Evolutionary conservation across 768 basidiomycete species (phyloP).

Genomic region (Mycena floridula): DNA sequence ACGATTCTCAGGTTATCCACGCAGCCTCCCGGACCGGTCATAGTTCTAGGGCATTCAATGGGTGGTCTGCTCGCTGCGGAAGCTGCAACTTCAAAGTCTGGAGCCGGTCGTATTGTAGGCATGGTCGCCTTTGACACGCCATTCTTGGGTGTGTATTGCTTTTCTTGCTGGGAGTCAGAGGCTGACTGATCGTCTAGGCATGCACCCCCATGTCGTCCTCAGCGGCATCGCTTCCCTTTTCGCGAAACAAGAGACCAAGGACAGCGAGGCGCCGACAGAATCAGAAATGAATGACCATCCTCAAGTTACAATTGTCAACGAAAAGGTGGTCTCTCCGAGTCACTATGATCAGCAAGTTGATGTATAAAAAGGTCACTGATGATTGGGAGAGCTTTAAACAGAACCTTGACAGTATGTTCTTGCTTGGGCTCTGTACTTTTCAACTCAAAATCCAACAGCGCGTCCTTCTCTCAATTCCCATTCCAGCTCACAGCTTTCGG

Average conservation of each 20-base stretch:
- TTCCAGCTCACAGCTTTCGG: not conserved
- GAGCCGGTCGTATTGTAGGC: constrained; percentile 38
- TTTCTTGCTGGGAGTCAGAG: too few species aligned
- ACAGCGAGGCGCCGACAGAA: constrained; percentile 24
- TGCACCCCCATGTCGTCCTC: constrained; percentile 58
- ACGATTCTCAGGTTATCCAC: constrained; percentile 38
- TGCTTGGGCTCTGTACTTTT: not conserved
- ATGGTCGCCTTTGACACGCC: constrained; percentile 56
- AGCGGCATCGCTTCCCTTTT: constrained; percentile 50
- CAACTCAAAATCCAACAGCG: not conserved
- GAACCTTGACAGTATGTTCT: constrained; percentile 19
- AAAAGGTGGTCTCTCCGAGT: too few species aligned
- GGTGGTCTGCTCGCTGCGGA: constrained; percentile 55
- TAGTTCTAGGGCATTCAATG: constrained; percentile 55
- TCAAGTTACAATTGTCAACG: constrained; percentile 38
- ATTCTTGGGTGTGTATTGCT: too few species aligned
- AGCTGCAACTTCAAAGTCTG: constrained; percentile 38
- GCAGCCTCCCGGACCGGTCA: constrained; percentile 49
- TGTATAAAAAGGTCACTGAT: too few species aligned
- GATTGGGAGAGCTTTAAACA: constrained; percentile 43
- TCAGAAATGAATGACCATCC: constrained; percentile 35
- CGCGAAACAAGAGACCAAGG: constrained; percentile 24
- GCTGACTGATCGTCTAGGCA: too few species aligned
- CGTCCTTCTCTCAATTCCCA: not conserved
- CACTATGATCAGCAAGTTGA: too few species aligned